Evolutionary conservation across 257 asterid species (phyloP).

Genomic region (Fraxinus excelsior): DNA sequence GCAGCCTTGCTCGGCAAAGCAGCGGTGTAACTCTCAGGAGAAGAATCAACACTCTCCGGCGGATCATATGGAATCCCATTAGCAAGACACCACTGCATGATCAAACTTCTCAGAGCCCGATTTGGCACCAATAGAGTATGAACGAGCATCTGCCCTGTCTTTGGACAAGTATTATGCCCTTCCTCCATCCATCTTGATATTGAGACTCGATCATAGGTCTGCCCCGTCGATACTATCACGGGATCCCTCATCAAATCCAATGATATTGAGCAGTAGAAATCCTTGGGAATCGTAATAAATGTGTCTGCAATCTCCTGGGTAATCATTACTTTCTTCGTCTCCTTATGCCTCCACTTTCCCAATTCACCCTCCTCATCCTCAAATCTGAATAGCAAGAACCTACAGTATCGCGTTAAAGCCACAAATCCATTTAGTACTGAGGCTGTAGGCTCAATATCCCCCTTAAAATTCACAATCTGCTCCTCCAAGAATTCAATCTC

Average conservation of each 20-base stretch:
- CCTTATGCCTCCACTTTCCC: conserved; percentile 51
- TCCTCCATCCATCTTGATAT: conserved; percentile 88
- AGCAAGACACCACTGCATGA: conserved; percentile 80
- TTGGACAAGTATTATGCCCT: conserved; percentile 81
- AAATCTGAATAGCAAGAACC: conserved; percentile 78
- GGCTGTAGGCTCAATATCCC: conserved; percentile 77
- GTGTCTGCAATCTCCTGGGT: conserved; percentile 68
- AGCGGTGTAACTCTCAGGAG: conserved; percentile 31
- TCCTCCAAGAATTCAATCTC: conserved; percentile 93
- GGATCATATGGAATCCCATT: conserved; percentile 60
- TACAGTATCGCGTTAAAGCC: conserved; percentile 67
- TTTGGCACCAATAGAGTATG: conserved; percentile 66
- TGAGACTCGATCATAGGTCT: conserved; percentile 76
- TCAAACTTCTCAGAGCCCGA: conserved; percentile 72
- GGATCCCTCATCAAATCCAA: conserved; percentile 92
- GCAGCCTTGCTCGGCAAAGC: conserved; percentile 66
- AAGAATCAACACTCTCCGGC: conserved; percentile 55
- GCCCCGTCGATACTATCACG: conserved; percentile 84
- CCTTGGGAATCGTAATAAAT: conserved; percentile 68
- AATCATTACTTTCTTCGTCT: conserved; percentile 51
- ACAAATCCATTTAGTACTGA: conserved; percentile 71
- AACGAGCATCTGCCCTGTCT: conserved; percentile 77
- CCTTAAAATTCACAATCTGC: conserved; percentile 76
- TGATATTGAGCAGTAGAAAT: conserved; percentile 80
- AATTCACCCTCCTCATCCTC: conserved; percentile 73